phyloP scores from a whole-genome alignment of 192 early-diverging fungal genomes.

The Umbelopsis sp. region DNA sequence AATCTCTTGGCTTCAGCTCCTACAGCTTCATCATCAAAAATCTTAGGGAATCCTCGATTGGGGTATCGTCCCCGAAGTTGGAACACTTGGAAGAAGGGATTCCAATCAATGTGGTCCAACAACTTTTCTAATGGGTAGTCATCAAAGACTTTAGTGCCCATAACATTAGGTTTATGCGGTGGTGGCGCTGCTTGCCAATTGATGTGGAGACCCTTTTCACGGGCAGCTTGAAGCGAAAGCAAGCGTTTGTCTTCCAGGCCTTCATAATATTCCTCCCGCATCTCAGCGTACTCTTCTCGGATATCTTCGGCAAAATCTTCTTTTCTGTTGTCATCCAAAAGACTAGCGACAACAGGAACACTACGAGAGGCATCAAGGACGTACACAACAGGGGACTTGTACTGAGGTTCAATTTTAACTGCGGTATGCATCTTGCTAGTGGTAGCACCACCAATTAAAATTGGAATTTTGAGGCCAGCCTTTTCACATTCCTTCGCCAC shows the following conservation, averaged over 20 bases:
- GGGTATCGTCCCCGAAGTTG: constrained; percentile 95
- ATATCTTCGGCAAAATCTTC: constrained; percentile 92
- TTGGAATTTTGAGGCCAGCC: constrained; percentile 82
- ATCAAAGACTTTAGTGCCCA: constrained; percentile 80
- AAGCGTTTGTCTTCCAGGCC: constrained; percentile 85
- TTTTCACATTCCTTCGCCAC: constrained; percentile 94
- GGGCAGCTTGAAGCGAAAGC: constrained; percentile 71
- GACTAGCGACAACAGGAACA: constrained; percentile 86
- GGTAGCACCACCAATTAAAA: constrained; percentile 94
- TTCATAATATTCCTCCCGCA: constrained; percentile 93
- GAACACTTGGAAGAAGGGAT: constrained; percentile 98
- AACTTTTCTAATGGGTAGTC: constrained; percentile 77
- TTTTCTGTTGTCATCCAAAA: constrained; percentile 75
- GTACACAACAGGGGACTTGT: constrained; percentile 79
- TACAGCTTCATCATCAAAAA: constrained; percentile 95
- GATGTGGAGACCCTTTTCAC: constrained; percentile 64
- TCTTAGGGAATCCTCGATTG: constrained; percentile 96
- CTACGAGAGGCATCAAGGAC: constrained; percentile 90
- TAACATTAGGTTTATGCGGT: constrained; percentile 80
- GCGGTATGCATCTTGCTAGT: constrained; percentile 97
- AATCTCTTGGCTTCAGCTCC: constrained; percentile 89
- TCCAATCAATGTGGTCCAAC: constrained; percentile 94
- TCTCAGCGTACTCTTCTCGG: constrained; percentile 92
- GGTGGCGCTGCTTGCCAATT: constrained; percentile 68
- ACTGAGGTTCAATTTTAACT: constrained; percentile 94